Base-by-base conservation (phyloP, 1,284 basidiomycete species). In the Ganoderma lingzhi region DNA sequence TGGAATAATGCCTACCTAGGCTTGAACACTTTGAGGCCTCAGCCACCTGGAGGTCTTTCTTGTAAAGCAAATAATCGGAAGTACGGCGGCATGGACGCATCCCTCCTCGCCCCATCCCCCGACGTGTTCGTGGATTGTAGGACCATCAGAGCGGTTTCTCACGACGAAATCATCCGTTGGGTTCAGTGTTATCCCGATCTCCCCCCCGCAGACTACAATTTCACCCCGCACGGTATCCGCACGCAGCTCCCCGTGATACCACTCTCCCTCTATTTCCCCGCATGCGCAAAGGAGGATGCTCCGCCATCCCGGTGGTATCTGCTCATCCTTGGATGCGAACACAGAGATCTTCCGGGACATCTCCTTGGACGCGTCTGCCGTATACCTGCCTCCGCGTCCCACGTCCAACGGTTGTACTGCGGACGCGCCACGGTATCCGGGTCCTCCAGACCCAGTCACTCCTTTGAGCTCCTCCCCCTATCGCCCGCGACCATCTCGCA, bases 191-290 rank as follows among this genome's bases (percentile, higher is more conserved):
- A 23, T 23, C 48, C n/a, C 9, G 10, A 23, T 51, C 6, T 51
- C 9, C n/a, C n/a, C 48, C 9, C 48, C 3, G 6, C 48, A 10
- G 3, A n/a, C n/a, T 51, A 51, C n/a, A 10, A 51, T n/a, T 51
- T 51, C 48, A 51, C 48, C 12, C 48, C 48, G 8, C 48, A 51
- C 48, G 48, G 48, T 23, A 51, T 51, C 48, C 48, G 48, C n/a
- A 51, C 48, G 3, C 48, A 51, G 48, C 48, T 51, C n/a, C 48
- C 48, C n/a, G 3, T 23, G 2, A 51, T 51, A 10, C 48, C 48
- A 23, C 48, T 51, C 48, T 51, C 48, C 9, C 48, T 51, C 8
- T 51, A 51, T 23, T 23, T 51, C 9, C 9, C 6, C 23, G 48
- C n/a, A 51, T 1, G 41, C 41, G 12, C 41, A 42, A 42, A 10